Evolutionary conservation across 2,329 filamentous ascomycete species (phyloP).

Genomic region (Blastomyces parvus): DNA sequence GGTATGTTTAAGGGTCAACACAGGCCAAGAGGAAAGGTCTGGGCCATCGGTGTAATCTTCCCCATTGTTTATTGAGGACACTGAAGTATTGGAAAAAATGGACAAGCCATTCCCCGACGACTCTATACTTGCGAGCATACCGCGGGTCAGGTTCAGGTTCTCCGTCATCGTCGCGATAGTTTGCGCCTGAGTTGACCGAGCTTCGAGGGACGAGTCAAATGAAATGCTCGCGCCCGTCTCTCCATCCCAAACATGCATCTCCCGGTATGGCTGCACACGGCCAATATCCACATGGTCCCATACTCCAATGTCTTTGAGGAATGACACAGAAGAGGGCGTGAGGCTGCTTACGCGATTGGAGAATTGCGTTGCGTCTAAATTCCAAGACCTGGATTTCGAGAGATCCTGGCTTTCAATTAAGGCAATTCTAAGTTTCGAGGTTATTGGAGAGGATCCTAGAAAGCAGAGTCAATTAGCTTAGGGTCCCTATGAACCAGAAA

Average conservation of each 20-base stretch:
- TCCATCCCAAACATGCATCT: slow-evolving; percentile 99
- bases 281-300: slow-evolving; percentile 66
- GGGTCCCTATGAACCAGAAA: slow-evolving; percentile 4
- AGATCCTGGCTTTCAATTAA: slow-evolving; percentile 87
- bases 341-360: slow-evolving; percentile 95
- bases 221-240: slow-evolving; percentile 77
- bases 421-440: slow-evolving; percentile 69
- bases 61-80: slow-evolving; percentile 71
- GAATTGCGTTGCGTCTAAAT: slow-evolving; percentile 58
- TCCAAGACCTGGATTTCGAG: slow-evolving; percentile 56
- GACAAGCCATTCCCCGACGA: slow-evolving; percentile 55
- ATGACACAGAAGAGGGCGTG: slow-evolving; percentile 77
- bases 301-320: slow-evolving; percentile 72
- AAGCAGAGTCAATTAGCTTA: slow-evolving; percentile 7
- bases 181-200: slow-evolving; percentile 39
- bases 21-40: slow-evolving; percentile 79
- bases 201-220: slow-evolving; percentile 62
- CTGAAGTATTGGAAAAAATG: slow-evolving; percentile 65
- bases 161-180: slow-evolving; percentile 95
- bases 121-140: slow-evolving; percentile 61
- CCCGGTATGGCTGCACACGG: slow-evolving; percentile 77
- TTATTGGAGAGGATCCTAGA: slow-evolving; percentile 62
- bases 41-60: slow-evolving; percentile 54
- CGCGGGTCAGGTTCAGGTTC: slow-evolving; percentile 79
- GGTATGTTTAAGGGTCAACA: slow-evolving; percentile 61